phyloP scores from a whole-genome alignment of 1,284 basidiomycete species.

The Filobasidium uniguttulatum region DNA sequence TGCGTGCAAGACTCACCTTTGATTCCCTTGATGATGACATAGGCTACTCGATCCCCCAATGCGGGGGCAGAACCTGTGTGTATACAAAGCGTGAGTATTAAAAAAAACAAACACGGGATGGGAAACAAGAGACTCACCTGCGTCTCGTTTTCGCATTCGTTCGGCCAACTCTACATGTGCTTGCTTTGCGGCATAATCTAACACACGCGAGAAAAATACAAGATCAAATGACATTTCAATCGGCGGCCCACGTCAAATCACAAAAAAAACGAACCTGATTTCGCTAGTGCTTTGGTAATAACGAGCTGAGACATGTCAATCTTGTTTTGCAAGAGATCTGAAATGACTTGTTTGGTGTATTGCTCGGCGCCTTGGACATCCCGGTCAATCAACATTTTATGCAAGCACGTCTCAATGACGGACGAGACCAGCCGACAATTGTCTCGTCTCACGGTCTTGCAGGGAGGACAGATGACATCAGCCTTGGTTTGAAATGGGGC shows the following conservation, averaged over 20 bases:
- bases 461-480: not conserved
- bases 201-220: not conserved
- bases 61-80: conserved; percentile 67
- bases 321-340: conserved; percentile 85
- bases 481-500: not conserved
- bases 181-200: conserved; percentile 80
- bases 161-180: conserved; percentile 89
- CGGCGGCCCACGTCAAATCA: not conserved
- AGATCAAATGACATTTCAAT: not conserved
- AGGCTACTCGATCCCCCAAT: conserved; percentile 88
- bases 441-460: conserved; percentile 82
- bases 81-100: not conserved
- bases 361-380: conserved; percentile 84
- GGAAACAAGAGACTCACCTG: conserved; percentile 42
- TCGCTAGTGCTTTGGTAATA: conserved; percentile 88
- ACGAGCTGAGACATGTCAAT: conserved; percentile 95
- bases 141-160: conserved; percentile 86
- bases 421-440: conserved; percentile 91
- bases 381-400: conserved; percentile 89
- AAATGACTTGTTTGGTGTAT: conserved; percentile 81
- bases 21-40: conserved; percentile 89
- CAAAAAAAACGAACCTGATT: conserved; percentile 47
- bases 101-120: not conserved
- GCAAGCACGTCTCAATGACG: conserved; percentile 88
- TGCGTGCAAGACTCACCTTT: conserved; percentile 48